Percentiles rank a stretch among this genome's conserved stretches.
Conservation (phyloP, 139 green algal species). For the Coelastrella sp. region DNA sequence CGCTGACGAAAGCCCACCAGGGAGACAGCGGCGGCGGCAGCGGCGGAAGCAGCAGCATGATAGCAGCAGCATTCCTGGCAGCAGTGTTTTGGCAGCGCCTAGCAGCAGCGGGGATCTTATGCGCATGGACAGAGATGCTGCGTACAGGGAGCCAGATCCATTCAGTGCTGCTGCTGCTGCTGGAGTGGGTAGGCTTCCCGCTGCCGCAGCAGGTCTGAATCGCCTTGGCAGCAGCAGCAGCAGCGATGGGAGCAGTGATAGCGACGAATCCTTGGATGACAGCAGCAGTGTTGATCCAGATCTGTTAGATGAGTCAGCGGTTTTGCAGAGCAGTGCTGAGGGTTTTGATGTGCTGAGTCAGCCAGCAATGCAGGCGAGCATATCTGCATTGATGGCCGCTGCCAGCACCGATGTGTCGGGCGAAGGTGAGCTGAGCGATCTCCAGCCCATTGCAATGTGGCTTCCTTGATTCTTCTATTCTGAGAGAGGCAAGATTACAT, state of each 20-base stretch:
- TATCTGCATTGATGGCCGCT: constrained; percentile 49
- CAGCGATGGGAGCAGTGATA: background rate
- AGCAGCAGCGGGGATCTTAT: constrained; percentile 37
- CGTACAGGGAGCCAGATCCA: background rate
- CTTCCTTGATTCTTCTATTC: background rate
- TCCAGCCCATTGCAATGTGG: too few relatives aligned
- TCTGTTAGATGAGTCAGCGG: background rate
- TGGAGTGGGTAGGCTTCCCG: background rate
- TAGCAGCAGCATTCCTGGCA: background rate
- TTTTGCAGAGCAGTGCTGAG: background rate
- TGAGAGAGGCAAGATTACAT: background rate
- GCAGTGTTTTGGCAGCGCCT: background rate
- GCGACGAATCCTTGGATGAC: background rate
- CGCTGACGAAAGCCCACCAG: background rate
- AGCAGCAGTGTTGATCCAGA: constrained; percentile 22
- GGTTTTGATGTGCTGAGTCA: background rate
- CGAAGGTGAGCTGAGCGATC: background rate
- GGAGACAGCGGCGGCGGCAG: background rate
- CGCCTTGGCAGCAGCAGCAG: background rate
- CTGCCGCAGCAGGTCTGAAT: background rate
- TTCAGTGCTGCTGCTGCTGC: background rate
- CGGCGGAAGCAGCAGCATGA: constrained; percentile 4
- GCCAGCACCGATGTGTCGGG: background rate
- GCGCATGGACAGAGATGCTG: constrained; percentile 30
- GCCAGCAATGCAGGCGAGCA: constrained; percentile 44